phyloP scores from a whole-genome alignment of 2,329 filamentous ascomycete genomes.

The Pyricularia grisea region DNA sequence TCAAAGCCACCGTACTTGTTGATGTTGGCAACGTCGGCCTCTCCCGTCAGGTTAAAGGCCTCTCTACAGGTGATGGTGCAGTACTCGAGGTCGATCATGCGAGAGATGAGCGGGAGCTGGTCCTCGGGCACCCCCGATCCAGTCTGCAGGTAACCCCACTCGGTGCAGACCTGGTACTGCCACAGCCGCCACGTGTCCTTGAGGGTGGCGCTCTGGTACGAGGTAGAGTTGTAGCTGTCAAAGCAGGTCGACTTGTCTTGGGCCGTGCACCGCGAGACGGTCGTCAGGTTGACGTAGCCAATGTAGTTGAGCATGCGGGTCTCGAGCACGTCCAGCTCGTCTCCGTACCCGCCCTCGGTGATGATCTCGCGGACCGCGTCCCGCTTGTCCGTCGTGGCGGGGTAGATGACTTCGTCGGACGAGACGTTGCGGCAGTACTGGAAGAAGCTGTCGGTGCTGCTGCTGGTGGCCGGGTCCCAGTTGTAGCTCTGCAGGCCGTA shows the following conservation, averaged over 20 bases:
- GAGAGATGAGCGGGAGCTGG: conserved; percentile 62
- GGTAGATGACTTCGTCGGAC: conserved; percentile 29
- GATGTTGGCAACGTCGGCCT: conserved; percentile 54
- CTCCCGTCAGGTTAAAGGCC: conserved; percentile 59
- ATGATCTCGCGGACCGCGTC: conserved; percentile 29
- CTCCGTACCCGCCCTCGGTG: conserved; percentile 27
- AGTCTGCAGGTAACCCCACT: conserved; percentile 72
- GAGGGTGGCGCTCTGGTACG: conserved; percentile 25
- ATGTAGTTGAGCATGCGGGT: conserved; percentile 42
- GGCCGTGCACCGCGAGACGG: conserved; percentile 13
- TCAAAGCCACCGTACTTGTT: conserved; percentile 70
- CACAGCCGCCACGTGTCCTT: conserved; percentile 34
- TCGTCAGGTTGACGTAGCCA: conserved; percentile 28
- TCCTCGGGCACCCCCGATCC: conserved; percentile 58
- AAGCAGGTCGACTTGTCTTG: conserved; percentile 27
- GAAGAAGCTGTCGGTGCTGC: conserved; percentile 28
- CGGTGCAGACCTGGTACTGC: conserved; percentile 45
- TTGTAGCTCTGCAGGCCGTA: conserved; percentile 35
- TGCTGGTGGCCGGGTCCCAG: conserved; percentile 41
- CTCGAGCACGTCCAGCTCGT: conserved; percentile 26
- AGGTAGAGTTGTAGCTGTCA: conserved; percentile 21
- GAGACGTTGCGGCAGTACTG: conserved; percentile 39
- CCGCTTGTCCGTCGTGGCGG: conserved; percentile 25
- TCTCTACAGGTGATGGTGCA: conserved; percentile 51
- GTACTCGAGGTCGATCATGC: conserved; percentile 57